Conservation (phyloP, 2,329 filamentous ascomycete species). For the Trichoderma semiorbis region DNA sequence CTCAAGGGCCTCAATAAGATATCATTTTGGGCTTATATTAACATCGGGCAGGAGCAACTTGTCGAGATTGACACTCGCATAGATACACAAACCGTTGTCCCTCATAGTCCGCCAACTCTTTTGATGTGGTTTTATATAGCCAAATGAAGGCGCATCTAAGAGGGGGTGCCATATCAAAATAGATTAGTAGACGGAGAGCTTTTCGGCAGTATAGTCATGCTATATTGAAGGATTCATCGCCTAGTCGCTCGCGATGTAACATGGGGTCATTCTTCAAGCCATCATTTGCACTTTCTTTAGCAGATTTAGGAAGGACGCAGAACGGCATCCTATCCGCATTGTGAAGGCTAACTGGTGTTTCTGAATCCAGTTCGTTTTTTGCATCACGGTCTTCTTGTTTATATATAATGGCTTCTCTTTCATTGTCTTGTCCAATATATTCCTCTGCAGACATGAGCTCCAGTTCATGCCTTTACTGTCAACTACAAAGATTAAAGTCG, state of each 20-base stretch:
- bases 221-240: neutral
- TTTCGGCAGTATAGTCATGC: neutral
- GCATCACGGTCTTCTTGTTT: no score
- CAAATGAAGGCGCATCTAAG: no score
- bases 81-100: no score
- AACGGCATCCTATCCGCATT: neutral
- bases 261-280: neutral
- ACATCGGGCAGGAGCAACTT: no score
- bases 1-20: neutral
- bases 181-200: neutral
- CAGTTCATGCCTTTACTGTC: neutral
- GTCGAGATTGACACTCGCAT: no score
- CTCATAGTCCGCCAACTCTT: no score
- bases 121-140: no score
- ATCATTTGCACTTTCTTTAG: neutral
- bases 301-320: neutral
- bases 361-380: fast-evolving
- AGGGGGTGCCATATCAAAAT: neutral
- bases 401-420: neutral
- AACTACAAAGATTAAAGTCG: neutral
- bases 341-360: neutral
- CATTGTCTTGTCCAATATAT: no score
- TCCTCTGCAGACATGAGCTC: neutral
- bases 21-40: no score
- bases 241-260: neutral